A percentile compares a stretch with the other conserved stretches of the same genome.
Evolutionary conservation across 2,329 filamentous ascomycete species (phyloP).

Genomic region (Ascocoryne sarcoides): DNA sequence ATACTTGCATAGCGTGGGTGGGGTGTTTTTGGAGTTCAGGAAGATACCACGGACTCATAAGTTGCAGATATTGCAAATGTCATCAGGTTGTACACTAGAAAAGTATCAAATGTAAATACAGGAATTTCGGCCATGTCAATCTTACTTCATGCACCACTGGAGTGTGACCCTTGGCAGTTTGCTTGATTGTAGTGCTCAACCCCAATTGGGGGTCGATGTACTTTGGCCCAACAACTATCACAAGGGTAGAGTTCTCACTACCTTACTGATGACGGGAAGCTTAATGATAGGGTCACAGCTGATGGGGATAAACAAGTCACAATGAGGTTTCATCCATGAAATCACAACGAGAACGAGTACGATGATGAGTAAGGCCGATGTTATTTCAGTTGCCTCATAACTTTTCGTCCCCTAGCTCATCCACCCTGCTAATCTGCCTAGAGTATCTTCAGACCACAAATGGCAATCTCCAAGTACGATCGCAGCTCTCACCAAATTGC

Average conservation of each 20-base stretch:
- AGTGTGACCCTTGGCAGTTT: too few species aligned
- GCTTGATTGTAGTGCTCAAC: too few species aligned
- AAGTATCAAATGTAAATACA: too few species aligned
- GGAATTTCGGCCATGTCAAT: too few species aligned
- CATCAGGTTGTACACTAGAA: too few species aligned
- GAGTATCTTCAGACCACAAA: slow-evolving; percentile 6
- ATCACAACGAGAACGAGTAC: neutral
- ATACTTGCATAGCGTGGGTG: slow-evolving; percentile 1
- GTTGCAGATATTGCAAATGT: neutral
- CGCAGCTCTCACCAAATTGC: slow-evolving; percentile 3
- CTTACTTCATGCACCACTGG: too few species aligned
- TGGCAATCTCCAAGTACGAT: slow-evolving; percentile 10
- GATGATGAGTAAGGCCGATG: neutral
- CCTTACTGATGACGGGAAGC: too few species aligned
- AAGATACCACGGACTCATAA: neutral
- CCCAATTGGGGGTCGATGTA: too few species aligned
- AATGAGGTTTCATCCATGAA: neutral
- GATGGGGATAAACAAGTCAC: too few species aligned
- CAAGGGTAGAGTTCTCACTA: too few species aligned
- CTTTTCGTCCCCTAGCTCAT: slow-evolving; percentile 16
- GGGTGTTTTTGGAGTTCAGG: neutral
- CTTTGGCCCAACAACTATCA: too few species aligned
- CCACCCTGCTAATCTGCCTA: slow-evolving; percentile 7
- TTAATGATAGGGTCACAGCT: too few species aligned
- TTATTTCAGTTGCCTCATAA: slow-evolving; percentile 17